Evolutionary conservation across 768 basidiomycete species (phyloP), one percentile per base, ranked within the genome.

Genomic region (Sporobolomyces phaffii): DNA sequence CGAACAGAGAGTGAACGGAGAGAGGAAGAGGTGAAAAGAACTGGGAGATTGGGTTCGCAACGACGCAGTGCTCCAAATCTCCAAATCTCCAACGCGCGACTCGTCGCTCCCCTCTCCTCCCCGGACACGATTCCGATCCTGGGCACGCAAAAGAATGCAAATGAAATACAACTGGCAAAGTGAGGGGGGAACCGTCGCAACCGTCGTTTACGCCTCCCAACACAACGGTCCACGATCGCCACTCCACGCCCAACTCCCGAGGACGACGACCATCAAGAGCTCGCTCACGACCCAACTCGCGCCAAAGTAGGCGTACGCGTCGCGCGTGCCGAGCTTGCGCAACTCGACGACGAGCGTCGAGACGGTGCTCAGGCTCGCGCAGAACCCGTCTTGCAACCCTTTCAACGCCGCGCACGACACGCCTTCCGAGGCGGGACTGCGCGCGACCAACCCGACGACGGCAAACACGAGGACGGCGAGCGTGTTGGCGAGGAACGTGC

Each of bases 301-400:
- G 2, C 82, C 69, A 31, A 83, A 84, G 76, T 98, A 98, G 49
- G 84, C 74, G 79, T 82, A 84, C 33, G 85, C 84, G 74, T 82
- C 84, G 77, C 83, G 76, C 36, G 80, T 76, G 47, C 80, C 77
- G 66, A 92, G 78, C 45, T 83, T 82, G 38, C 81, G 78, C 26
- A 89, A 76, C 76, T 99, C 96, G 13, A 86, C 86, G 2, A 85
- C 87, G 75, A 98, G 94, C 22, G 93, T 98, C 77, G 89, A 91
- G 72, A 99, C 83, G 2, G 96, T 99, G 2, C 88, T 93, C 72
- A 98, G 80, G 79, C 91, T 92, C 15, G 92, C 96, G 76, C 93
- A 97, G 75, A 91, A 97, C 10, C 96, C 96, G 76, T 97, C 91
- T 28, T 81, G 80, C 41, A 98, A 78, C 2, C 91, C 93, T 75